Evolutionary conservation across 352 stramenopile genomes (phyloP).

Genomic region (Albugo laibachii): DNA sequence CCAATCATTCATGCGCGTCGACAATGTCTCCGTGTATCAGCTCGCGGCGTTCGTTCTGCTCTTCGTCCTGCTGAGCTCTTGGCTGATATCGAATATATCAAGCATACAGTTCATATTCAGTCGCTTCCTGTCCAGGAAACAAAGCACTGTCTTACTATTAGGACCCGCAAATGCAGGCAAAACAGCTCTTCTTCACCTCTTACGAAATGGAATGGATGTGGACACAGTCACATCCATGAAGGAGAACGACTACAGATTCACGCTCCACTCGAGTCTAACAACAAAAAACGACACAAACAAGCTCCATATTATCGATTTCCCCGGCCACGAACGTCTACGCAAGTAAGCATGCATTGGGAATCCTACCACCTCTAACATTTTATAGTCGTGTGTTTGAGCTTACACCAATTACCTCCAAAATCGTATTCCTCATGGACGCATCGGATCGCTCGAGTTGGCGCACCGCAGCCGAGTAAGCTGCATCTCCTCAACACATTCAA

Average conservation of each 20-base stretch:
- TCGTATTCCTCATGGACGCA: constrained; percentile 65
- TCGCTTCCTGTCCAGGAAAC: constrained; percentile 10
- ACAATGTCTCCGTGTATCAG: too few relatives aligned
- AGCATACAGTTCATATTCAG: too few relatives aligned
- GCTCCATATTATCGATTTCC: constrained; percentile 61
- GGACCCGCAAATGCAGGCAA: constrained; percentile 51
- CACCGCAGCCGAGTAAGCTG: constrained; percentile 53
- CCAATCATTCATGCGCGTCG: too few relatives aligned
- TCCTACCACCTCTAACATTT: background rate
- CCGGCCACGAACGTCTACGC: constrained; percentile 59
- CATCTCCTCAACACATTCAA: background rate
- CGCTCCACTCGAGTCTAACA: constrained; percentile 45
- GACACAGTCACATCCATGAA: constrained; percentile 78
- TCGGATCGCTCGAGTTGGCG: constrained; percentile 36
- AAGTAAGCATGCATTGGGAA: constrained; percentile 15
- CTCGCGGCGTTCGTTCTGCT: too few relatives aligned
- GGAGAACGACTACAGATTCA: constrained; percentile 39
- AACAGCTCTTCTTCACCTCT: constrained; percentile 63
- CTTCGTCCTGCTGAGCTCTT: too few relatives aligned
- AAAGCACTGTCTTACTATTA: constrained; percentile 43
- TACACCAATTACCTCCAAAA: constrained; percentile 39
- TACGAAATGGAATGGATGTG: constrained; percentile 38
- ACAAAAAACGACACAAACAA: constrained; percentile 43
- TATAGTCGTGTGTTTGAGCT: constrained; percentile 45
- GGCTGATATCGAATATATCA: too few relatives aligned